These are phyloP conservation scores for Penicillium glabrum DNA, from an alignment of 2,329 filamentous ascomycete genomes.

Conservation along the genomic window DNA sequence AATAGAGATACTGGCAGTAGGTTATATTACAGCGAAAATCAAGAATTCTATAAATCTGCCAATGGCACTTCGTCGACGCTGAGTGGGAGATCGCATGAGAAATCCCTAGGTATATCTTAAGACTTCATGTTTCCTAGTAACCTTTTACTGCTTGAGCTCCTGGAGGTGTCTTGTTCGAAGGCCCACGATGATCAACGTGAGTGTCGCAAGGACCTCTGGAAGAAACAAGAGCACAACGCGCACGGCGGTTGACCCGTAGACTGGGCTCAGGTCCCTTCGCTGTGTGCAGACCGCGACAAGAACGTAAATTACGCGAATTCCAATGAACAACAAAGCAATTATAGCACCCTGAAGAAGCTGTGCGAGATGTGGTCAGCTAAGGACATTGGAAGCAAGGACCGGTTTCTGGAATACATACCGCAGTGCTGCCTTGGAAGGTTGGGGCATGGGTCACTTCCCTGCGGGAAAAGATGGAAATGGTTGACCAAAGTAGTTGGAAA, in stretches of 20 bases:
- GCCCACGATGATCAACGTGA: not conserved
- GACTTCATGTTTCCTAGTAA: not conserved
- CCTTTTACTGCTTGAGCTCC: not conserved
- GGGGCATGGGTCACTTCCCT: not conserved
- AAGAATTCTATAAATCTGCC: too few species aligned
- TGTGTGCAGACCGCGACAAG: not conserved
- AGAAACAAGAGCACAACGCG: conserved; percentile 5
- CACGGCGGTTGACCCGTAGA: conserved; percentile 1
- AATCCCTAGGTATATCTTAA: not conserved
- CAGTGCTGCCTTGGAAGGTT: not conserved
- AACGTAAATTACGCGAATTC: not conserved
- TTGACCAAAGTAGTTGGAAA: not conserved
- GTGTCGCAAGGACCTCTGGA: not conserved
- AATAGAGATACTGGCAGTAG: too few species aligned
- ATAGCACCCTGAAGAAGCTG: not conserved
- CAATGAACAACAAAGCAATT: not conserved
- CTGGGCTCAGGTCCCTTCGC: not conserved
- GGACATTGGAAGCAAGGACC: not conserved
- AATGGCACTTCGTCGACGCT: not conserved
- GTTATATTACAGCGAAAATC: too few species aligned
- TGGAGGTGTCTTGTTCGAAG: not conserved
- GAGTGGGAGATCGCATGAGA: not conserved
- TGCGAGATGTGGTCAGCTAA: not conserved
- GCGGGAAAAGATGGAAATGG: not conserved
- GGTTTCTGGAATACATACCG: not conserved